Conservation (phyloP, 345 rosid genomes). For the Citrus hindsii region DNA sequence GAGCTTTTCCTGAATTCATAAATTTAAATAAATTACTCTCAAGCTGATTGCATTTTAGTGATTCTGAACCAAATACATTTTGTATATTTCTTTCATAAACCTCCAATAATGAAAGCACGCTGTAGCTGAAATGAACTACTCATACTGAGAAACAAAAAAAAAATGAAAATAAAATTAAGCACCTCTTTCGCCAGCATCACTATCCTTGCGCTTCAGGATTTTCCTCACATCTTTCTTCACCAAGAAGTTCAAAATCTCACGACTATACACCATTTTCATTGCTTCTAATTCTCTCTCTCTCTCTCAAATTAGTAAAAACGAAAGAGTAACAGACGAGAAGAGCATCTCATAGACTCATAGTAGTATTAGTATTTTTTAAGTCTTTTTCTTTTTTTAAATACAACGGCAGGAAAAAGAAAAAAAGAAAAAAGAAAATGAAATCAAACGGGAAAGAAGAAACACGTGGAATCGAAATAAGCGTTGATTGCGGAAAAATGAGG, state of each 20-base stretch:
- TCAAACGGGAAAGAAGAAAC: neutral
- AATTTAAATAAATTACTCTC: neutral
- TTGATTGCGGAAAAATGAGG: neutral
- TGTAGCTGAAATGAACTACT: neutral
- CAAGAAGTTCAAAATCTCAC: slow-evolving; percentile 45
- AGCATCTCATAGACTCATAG: neutral
- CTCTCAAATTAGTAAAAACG: neutral
- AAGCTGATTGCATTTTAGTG: neutral
- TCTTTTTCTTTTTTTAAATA: neutral
- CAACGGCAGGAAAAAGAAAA: neutral
- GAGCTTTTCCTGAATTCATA: slow-evolving; percentile 34
- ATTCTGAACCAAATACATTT: neutral
- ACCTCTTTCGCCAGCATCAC: slow-evolving; percentile 48
- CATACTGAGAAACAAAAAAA: neutral
- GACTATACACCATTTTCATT: slow-evolving; percentile 27
- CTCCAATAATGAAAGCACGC: neutral
- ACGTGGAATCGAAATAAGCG: neutral
- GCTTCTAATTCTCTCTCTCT: neutral
- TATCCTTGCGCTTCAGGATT: slow-evolving; percentile 44
- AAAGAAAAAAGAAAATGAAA: neutral
- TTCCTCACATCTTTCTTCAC: slow-evolving; percentile 42
- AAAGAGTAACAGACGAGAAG: neutral
- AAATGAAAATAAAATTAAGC: neutral
- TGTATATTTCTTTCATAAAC: neutral
- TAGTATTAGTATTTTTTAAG: neutral